Percentiles rank a stretch among this genome's conserved stretches.
Evolutionary conservation across 2,329 filamentous ascomycete genomes (phyloP).

Genomic region (Apiospora kogelbergensis): DNA sequence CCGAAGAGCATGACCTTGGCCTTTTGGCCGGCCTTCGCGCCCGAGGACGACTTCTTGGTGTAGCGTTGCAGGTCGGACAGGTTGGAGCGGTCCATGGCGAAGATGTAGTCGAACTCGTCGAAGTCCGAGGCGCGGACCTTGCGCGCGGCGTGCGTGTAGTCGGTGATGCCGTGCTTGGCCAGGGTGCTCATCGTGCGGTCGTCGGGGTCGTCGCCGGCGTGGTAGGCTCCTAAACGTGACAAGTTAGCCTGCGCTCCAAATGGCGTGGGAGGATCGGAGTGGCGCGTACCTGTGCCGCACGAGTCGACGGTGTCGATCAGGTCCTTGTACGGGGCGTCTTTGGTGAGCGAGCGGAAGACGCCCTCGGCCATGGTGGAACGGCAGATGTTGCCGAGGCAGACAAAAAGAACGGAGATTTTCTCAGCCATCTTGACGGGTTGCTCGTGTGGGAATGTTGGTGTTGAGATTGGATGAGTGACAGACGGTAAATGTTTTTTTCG

Average conservation of each 20-base stretch:
- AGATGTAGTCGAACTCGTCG: constrained; percentile 83
- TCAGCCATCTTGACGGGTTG: constrained; percentile 12
- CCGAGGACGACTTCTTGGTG: constrained; percentile 50
- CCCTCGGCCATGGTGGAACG: constrained; percentile 94
- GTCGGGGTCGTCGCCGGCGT: constrained; percentile 75
- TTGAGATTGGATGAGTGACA: background rate
- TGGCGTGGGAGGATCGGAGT: background rate
- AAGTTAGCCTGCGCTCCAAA: background rate
- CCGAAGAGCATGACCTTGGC: constrained; percentile 81
- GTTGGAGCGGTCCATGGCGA: constrained; percentile 91
- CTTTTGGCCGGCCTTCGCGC: constrained; percentile 30
- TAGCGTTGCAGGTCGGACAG: constrained; percentile 66
- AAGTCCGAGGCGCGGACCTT: constrained; percentile 76
- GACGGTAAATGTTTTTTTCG: background rate
- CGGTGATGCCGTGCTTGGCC: constrained; percentile 68
- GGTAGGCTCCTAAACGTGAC: constrained; percentile 66
- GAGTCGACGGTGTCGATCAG: constrained; percentile 74
- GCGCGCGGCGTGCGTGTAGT: constrained; percentile 76
- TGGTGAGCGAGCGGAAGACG: constrained; percentile 74
- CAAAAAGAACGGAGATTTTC: constrained; percentile 77
- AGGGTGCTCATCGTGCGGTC: constrained; percentile 81
- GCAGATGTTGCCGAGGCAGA: constrained; percentile 97
- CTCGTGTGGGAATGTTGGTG: background rate
- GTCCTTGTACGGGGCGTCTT: constrained; percentile 57
- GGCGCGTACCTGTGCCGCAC: constrained; percentile 69